Base-by-base conservation (phyloP, 2,329 filamentous ascomycete genomes). In the Xylariaceae sp. region DNA sequence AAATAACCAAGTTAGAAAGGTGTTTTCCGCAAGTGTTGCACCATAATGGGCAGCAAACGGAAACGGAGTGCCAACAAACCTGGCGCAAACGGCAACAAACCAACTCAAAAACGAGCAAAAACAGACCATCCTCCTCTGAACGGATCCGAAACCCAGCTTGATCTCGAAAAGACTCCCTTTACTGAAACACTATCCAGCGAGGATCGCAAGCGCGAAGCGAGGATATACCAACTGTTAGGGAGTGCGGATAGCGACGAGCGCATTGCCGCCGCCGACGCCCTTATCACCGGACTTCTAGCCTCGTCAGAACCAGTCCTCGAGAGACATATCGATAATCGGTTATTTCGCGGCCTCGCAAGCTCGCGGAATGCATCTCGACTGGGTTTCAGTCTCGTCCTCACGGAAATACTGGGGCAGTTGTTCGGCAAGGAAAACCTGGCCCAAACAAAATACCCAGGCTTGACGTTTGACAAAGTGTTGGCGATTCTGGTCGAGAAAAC, bases 321-420 rank as follows among this genome's bases (percentile, higher is more conserved):
- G 63, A 76, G 83, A 56, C 85, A 88, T 64, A 74, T 88, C 26
- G 82, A 85, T 61, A 83, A 84, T 69, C 82, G 89, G 21, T 79
- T 99, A 40, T 91, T 97, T 71, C 86, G 90, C 52, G 95, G 95
- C 41, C 85, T 98, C 18, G 92, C 93, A 59, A 97, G 92, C 71
- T 89, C 91, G 52, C 87, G 91, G 54, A 96, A 96, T 76, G 91
- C 90, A 12, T 91, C 93, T 18, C 84, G 95, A 21, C 77, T 95
- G 48, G 95, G 95, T 2, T 97, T 96, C 72, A 96, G 91, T 51
- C 81, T 97, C 52, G 93, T 93, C 0, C 77, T 98, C 63, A 89
- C 92, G 0, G 93, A 97, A 73, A 77, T 96, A 7, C 71, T 96
- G 44, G 81, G 84, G 3, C 85, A 93, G 67, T 75, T 93, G 4